These are phyloP conservation scores for Dictyostelium capitatum DNA, from an alignment of 78 protist species.

Conservation along the genomic window DNA sequence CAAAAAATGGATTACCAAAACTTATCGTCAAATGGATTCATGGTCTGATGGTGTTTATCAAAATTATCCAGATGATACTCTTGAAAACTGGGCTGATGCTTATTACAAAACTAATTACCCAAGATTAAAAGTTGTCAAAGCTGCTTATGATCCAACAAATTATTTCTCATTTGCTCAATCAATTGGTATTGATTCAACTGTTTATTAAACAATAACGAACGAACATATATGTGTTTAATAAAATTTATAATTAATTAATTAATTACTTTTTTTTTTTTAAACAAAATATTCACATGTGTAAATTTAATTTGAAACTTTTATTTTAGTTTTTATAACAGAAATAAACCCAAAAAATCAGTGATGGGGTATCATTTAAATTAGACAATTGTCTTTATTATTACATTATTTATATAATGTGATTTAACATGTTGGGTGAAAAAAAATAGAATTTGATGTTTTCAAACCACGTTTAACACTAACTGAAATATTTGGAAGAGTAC, in stretches of 20 bases:
- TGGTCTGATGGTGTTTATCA: conserved; percentile 62
- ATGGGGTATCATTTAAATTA: no score
- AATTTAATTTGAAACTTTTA: no score
- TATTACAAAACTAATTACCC: conserved; percentile 73
- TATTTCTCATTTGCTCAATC: conserved; percentile 26
- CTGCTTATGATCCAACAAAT: conserved; percentile 42
- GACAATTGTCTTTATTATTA: no score
- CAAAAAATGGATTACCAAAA: conserved; percentile 33
- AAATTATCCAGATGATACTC: conserved; percentile 64
- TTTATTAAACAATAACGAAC: neutral
- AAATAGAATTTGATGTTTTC: no score
- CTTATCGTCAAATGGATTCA: neutral
- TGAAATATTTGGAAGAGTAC: no score
- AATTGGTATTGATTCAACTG: neutral
- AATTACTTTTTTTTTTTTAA: neutral
- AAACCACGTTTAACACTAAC: no score
- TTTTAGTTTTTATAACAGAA: no score
- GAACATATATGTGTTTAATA: no score
- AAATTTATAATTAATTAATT: neutral
- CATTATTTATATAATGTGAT: no score
- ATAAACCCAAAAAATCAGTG: no score
- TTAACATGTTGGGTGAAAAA: no score
- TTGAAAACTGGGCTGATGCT: conserved; percentile 39
- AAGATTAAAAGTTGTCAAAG: conserved; percentile 24
- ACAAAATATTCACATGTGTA: no score